These are phyloP conservation scores for Blastosporella zonata DNA, from an alignment of 1,284 basidiomycete genomes.

Conservation along the genomic window DNA sequence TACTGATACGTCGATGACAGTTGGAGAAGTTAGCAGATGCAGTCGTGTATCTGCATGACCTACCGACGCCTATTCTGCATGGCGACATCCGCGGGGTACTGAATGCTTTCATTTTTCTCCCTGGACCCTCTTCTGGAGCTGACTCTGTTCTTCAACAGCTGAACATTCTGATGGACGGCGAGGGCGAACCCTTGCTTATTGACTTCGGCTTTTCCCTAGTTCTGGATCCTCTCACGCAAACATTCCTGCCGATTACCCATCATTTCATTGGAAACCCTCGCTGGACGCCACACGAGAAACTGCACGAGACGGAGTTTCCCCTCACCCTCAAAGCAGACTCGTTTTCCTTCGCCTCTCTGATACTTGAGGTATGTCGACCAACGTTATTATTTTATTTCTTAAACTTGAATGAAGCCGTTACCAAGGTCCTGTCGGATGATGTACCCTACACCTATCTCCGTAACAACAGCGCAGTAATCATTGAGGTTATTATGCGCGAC, in stretches of 20 bases:
- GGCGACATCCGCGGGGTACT: conserved; percentile 15
- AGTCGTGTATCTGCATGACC: conserved; percentile 4
- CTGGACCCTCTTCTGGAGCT: background rate
- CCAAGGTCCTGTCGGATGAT: conserved; percentile 12
- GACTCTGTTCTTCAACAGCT: background rate
- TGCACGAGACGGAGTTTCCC: conserved; percentile 3
- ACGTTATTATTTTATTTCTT: background rate
- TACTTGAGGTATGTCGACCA: conserved; percentile 16
- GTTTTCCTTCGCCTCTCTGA: conserved; percentile 13
- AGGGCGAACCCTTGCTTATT: conserved; percentile 11
- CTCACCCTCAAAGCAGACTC: conserved; percentile 13
- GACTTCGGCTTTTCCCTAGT: conserved; percentile 12
- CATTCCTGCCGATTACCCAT: conserved; percentile 7
- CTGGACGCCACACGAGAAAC: conserved; percentile 14
- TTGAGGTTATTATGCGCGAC: conserved; percentile 11
- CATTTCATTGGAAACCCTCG: conserved; percentile 8
- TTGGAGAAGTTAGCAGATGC: conserved; percentile 11
- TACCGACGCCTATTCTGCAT: conserved; percentile 10
- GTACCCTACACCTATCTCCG: conserved; percentile 9
- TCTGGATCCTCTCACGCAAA: background rate
- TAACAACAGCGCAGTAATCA: conserved; percentile 13
- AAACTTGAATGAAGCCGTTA: background rate
- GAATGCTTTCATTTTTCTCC: background rate
- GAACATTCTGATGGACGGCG: conserved; percentile 10
- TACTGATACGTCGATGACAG: background rate